A percentile compares a stretch with the other conserved stretches of the same genome.
phyloP scores from a whole-genome alignment of 2,329 filamentous ascomycete species.

The Leptographium galeiforme region DNA sequence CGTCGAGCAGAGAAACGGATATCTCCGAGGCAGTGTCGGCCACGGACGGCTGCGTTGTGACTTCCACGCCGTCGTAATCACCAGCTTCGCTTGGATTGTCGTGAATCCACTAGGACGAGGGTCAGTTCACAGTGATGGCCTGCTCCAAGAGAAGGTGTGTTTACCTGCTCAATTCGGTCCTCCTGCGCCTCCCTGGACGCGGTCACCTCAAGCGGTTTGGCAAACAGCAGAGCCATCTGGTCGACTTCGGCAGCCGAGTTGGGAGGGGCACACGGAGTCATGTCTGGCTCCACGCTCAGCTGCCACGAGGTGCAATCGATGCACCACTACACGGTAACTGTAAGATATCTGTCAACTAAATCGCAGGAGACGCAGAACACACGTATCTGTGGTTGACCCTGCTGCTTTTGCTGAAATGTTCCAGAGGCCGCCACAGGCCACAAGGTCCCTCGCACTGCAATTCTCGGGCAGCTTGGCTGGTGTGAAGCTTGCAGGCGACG shows the following conservation, averaged over 20 bases:
- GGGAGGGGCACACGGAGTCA: conserved; percentile 13
- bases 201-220: not conserved
- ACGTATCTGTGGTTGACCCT: conserved; percentile 17
- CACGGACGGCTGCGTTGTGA: conserved; percentile 2
- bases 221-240: not conserved
- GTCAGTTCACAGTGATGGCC: not conserved
- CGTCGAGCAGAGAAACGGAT: conserved; percentile 6
- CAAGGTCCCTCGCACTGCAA: conserved; percentile 21
- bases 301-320: conserved; percentile 20
- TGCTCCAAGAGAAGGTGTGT: not conserved
- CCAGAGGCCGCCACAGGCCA: conserved; percentile 11
- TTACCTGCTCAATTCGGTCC: conserved; percentile 4
- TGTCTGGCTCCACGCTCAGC: conserved; percentile 13
- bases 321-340: conserved; percentile 22
- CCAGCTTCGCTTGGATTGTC: conserved; percentile 9
- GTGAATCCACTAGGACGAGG: conserved; percentile 9
- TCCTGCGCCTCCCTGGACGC: not conserved
- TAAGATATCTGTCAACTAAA: not conserved
- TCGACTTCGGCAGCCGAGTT: conserved; percentile 1
- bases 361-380: conserved; percentile 8
- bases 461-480: conserved; percentile 8
- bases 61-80: conserved; percentile 5
- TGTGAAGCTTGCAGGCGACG: conserved; percentile 18
- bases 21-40: conserved; percentile 1
- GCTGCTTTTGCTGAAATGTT: conserved; percentile 22